Base-by-base conservation (phyloP, 768 basidiomycete species). In the Leccinum disarticulatum region DNA sequence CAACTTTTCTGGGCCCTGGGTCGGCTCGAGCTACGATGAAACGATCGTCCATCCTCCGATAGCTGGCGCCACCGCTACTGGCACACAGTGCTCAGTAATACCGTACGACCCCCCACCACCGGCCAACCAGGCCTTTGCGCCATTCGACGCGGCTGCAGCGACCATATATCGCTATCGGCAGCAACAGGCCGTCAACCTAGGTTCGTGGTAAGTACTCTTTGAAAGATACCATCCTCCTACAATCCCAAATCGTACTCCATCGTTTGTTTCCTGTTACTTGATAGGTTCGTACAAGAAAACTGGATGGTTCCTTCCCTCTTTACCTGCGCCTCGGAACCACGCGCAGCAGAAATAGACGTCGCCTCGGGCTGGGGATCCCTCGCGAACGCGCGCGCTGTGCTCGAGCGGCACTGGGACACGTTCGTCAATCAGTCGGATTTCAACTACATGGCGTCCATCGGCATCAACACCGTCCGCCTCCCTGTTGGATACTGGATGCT, bases 301-400 rank as follows among this genome's bases (percentile, higher is more conserved):
- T 91, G 89, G 88, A 88, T 91, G 85, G 82, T 82, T 1, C 85
- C 87, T 4, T 85, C 85, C 33, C 57, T 87, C 30, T 90, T 88
- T 67, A 64, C 66, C 4, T 86, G 86, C 57, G 87, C 88, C 3
- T 67, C 76, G 22, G 86, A 79, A 4, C 64, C 76, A 14, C 75
- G 77, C 64, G 65, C 73, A 2, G 80, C 87, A 2, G 89, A 90
- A 67, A 69, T 86, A 36, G 87, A 90, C 67, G 81, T 91, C 43
- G 87, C 88, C 6, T 78, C 74, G 17, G 88, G 88, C 3, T 89
- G 67, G 67, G 61, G 64, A 10, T 68, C 67, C 11, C 11, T 53
- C 8, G 65, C 71, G 2, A 67, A 66, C 61, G 82, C 86, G 49
- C 80, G 79, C 9, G 73, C 79, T 3, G 72, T 82, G 82, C 28